These are phyloP conservation scores for Heritiera littoralis DNA, from an alignment of 345 rosid genomes.

Conservation along the genomic window DNA sequence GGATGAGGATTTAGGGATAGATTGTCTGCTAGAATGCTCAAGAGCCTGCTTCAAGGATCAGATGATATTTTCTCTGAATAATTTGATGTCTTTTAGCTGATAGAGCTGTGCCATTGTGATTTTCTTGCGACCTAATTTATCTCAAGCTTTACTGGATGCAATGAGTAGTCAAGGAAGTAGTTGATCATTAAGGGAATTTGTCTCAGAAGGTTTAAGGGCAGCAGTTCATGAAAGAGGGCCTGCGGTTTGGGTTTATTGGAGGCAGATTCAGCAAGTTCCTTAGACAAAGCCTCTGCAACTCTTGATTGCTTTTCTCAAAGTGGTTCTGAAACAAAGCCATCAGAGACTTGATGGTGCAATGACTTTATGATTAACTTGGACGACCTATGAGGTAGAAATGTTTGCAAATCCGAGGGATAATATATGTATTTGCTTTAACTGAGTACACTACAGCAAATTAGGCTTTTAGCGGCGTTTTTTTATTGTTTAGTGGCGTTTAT, in stretches of 20 bases:
- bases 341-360: constrained; percentile 47
- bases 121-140: constrained; percentile 56
- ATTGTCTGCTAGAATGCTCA: constrained; percentile 57
- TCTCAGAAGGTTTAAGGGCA: constrained; percentile 64
- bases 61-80: constrained; percentile 46
- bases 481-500: no score
- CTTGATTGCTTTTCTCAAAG: constrained; percentile 26
- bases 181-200: constrained; percentile 60
- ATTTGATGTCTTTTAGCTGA: constrained; percentile 63
- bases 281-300: constrained; percentile 52
- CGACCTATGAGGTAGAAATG: constrained; percentile 49
- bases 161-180: constrained; percentile 44
- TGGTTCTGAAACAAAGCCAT: constrained; percentile 35
- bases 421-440: neutral
- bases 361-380: constrained; percentile 66
- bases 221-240: constrained; percentile 54
- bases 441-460: neutral
- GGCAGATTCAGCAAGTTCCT: constrained; percentile 53
- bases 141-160: constrained; percentile 44
- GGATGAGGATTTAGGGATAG: constrained; percentile 64
- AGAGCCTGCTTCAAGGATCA: constrained; percentile 56
- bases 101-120: constrained; percentile 71
- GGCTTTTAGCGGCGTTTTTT: no score
- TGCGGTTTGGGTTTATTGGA: constrained; percentile 73
- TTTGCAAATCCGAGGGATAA: neutral